phyloP scores from a whole-genome alignment of 1,139 yeast species.

The Candida tetrigidarum region DNA sequence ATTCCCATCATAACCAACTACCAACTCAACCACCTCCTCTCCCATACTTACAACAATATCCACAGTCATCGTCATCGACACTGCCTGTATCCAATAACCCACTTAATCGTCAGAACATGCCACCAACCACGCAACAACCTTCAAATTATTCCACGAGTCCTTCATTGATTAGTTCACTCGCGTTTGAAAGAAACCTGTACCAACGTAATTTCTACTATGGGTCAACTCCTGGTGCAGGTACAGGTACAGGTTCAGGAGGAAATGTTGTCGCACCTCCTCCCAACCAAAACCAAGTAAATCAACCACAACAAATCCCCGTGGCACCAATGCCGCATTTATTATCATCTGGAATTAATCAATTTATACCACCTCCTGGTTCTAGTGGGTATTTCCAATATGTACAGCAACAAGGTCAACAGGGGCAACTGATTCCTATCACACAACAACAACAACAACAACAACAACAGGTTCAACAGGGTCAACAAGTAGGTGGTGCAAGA shows the following conservation, averaged over 20 bases:
- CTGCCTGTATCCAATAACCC: neutral
- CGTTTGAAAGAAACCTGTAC: slow-evolving; percentile 39
- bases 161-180: slow-evolving; percentile 28
- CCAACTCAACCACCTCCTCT: neutral
- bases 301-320: neutral
- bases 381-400: neutral
- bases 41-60: slow-evolving; percentile 1
- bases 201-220: slow-evolving; percentile 40
- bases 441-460: neutral
- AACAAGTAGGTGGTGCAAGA: neutral
- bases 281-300: neutral
- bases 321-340: neutral
- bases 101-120: neutral
- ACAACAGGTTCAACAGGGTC: neutral
- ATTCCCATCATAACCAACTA: neutral
- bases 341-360: neutral
- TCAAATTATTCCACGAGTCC: slow-evolving; percentile 8
- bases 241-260: neutral
- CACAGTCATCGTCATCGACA: neutral
- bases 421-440: neutral
- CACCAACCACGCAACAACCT: neutral
- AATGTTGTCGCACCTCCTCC: neutral
- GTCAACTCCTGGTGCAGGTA: slow-evolving; percentile 3
- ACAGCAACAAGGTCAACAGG: neutral
- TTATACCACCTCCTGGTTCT: neutral